Evolutionary conservation across 176 grass and related monocot genomes (phyloP).

Genomic region (Aegilops sharonensis): DNA sequence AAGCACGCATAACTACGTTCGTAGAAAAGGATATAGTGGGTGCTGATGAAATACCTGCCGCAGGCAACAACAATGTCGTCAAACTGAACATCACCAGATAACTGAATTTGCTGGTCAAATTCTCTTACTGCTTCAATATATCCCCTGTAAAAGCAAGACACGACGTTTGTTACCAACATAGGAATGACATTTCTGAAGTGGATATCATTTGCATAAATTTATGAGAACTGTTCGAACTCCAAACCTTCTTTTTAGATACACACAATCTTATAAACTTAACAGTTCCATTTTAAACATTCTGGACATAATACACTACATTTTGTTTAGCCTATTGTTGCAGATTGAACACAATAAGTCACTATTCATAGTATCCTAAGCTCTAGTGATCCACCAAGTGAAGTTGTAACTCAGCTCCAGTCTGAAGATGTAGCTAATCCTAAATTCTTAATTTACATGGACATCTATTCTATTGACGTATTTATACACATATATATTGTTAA

Average conservation of each 20-base stretch:
- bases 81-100: constrained; percentile 2
- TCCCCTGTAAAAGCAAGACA: constrained; percentile 58
- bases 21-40: no score
- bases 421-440: no score
- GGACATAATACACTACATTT: not conserved
- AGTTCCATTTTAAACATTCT: not conserved
- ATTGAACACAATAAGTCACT: not conserved
- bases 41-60: no score
- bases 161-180: not conserved
- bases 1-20: no score
- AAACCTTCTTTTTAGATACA: not conserved
- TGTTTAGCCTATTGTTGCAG: not conserved
- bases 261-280: not conserved
- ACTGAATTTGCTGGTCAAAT: constrained; percentile 65
- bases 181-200: not conserved
- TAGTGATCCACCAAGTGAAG: no score
- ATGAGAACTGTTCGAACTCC: not conserved
- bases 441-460: no score
- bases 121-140: constrained; percentile 92
- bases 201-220: not conserved
- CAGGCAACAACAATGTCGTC: no score
- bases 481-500: no score
- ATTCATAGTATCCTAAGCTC: not conserved
- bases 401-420: no score
- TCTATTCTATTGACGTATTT: no score